Evolutionary conservation across 2,329 filamentous ascomycete genomes (phyloP).

Genomic region (Phaeosphaeria sp.): DNA sequence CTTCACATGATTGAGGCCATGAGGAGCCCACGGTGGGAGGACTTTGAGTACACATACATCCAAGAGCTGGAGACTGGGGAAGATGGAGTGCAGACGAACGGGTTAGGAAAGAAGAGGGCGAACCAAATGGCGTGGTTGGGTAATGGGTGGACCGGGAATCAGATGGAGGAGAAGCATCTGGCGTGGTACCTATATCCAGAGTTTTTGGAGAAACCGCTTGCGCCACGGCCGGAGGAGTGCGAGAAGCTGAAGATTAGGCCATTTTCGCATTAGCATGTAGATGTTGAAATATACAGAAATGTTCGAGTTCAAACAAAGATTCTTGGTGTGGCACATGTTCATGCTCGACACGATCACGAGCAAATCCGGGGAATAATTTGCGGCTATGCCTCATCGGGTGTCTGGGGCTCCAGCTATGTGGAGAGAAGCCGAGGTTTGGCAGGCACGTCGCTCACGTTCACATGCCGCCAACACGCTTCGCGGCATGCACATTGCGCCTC

Average conservation of each 20-base stretch:
- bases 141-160: constrained; percentile 38
- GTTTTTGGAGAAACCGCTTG: constrained; percentile 47
- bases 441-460: not conserved
- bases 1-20: constrained; percentile 42
- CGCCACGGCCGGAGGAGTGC: constrained; percentile 49
- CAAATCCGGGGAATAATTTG: constrained; percentile 2
- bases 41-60: constrained; percentile 40
- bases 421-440: constrained; percentile 1
- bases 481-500: constrained; percentile 12
- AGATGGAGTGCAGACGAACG: not conserved
- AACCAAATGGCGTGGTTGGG: constrained; percentile 44
- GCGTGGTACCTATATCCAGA: constrained; percentile 52
- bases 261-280: constrained; percentile 42
- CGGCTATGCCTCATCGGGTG: not conserved
- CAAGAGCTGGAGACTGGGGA: constrained; percentile 16
- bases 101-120: constrained; percentile 13
- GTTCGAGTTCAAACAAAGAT: not conserved
- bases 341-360: constrained; percentile 5
- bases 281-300: not conserved
- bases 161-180: constrained; percentile 44
- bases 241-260: constrained; percentile 41
- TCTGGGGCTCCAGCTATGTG: not conserved
- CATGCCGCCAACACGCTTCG: constrained; percentile 17
- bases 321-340: not conserved
- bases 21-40: constrained; percentile 45